Percentiles rank a stretch among this genome's conserved stretches.
Evolutionary conservation across 2,329 filamentous ascomycete species (phyloP).

Genomic region (Metarhizium album): DNA sequence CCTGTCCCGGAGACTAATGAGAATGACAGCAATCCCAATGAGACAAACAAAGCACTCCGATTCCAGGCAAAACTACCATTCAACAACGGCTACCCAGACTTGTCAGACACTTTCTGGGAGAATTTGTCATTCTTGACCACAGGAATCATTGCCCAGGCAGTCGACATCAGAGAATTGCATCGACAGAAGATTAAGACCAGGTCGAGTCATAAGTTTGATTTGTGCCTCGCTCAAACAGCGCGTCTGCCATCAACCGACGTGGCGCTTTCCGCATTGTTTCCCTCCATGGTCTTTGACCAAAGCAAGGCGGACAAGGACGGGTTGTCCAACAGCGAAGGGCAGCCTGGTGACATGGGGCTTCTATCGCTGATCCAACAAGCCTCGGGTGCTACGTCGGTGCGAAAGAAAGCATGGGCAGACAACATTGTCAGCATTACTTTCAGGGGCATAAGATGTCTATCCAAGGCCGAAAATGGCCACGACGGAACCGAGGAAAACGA

Average conservation of each 20-base stretch:
- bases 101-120: slow-evolving; percentile 40
- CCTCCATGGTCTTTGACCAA: slow-evolving; percentile 21
- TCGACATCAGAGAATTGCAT: slow-evolving; percentile 38
- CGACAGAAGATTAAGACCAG: slow-evolving; percentile 31
- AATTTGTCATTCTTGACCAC: slow-evolving; percentile 39
- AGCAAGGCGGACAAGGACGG: slow-evolving; percentile 10
- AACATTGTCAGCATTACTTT: slow-evolving; percentile 51
- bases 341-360: slow-evolving; percentile 11
- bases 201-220: slow-evolving; percentile 22
- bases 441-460: slow-evolving; percentile 28
- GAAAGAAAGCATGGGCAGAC: slow-evolving; percentile 41
- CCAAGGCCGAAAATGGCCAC: slow-evolving; percentile 5
- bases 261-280: slow-evolving; percentile 35
- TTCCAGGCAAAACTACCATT: slow-evolving; percentile 32
- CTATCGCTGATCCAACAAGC: slow-evolving; percentile 14
- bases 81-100: slow-evolving; percentile 30
- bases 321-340: slow-evolving; percentile 3
- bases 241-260: slow-evolving; percentile 38
- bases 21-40: slow-evolving; percentile 11
- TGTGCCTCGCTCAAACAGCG: slow-evolving; percentile 30
- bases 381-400: slow-evolving; percentile 10
- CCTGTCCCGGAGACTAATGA: slow-evolving; percentile 8
- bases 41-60: slow-evolving; percentile 15
- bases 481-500: slow-evolving; percentile 7
- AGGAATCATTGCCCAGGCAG: slow-evolving; percentile 39